phyloP scores from a whole-genome alignment of 164 flowering plant species.

The Tinospora cordifolia region DNA sequence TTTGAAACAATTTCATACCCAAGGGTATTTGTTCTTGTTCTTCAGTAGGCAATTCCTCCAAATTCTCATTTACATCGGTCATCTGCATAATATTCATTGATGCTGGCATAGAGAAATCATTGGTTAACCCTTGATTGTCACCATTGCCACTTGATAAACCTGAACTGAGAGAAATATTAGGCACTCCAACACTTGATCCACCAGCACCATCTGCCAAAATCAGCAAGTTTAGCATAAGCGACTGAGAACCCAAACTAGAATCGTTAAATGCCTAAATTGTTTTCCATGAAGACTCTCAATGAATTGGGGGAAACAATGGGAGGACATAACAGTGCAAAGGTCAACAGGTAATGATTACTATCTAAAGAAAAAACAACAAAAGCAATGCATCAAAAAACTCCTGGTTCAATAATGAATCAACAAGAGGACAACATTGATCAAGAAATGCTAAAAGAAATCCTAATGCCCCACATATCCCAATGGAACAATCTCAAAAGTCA shows the following conservation, averaged over 20 bases:
- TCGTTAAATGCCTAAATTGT: background rate
- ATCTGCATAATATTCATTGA: conserved; percentile 22
- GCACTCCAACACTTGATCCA: conserved; percentile 16
- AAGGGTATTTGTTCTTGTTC: conserved; percentile 22
- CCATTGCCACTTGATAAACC: conserved; percentile 26
- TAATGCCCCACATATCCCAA: no score
- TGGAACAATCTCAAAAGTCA: no score
- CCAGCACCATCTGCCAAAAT: conserved; percentile 8
- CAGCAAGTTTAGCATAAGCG: background rate
- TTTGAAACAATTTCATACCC: conserved; percentile 22
- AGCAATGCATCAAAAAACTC: no score
- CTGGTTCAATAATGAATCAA: no score
- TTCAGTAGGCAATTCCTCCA: conserved; percentile 21
- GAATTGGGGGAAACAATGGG: no score
- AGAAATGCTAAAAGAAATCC: no score
- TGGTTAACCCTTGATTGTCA: conserved; percentile 20
- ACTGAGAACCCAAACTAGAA: no score
- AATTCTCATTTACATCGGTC: conserved; percentile 19
- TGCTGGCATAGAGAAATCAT: conserved; percentile 15
- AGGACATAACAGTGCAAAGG: no score
- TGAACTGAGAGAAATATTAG: conserved; percentile 26
- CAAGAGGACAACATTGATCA: background rate
- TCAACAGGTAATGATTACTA: no score
- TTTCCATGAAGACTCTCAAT: no score
- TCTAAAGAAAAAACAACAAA: no score